Base-by-base conservation (phyloP, 2,329 filamentous ascomycete genomes). In the Ciborinia camelliae region DNA sequence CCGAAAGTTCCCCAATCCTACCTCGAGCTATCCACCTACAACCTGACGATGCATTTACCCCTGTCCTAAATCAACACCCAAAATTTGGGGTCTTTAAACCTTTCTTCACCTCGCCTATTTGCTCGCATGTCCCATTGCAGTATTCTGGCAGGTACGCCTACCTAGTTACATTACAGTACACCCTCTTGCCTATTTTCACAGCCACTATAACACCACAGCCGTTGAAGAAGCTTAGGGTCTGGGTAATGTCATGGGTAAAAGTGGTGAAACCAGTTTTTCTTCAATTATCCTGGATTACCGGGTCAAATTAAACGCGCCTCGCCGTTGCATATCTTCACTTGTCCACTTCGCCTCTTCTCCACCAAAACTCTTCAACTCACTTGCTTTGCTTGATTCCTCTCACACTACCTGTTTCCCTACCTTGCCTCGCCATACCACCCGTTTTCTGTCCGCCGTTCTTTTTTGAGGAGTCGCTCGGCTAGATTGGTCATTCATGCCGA, bases 1-100 rank as follows among this genome's bases (percentile, higher is more conserved):
- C 55, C 41, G 6, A 35, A 47, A 58, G 28, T 10, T 37, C 41
- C 41, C 4, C 28, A 18, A 26, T 47, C 12, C 41, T 47, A 47
- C 55, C 41, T 58, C n/a, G 14, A 47, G n/a, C 41, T 41, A 47
- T n/a, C n/a, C 55, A 58, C 41, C 55, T 58, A n/a, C n/a, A n/a
- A n/a, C n/a, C n/a, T n/a, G n/a, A n/a, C n/a, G 12, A 58, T 58
- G 55, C 55, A 58, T 23, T 23, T 35, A 26, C 20, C 55, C 55
- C 20, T 47, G 41, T 47, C 28, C 18, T 35, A 23, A 32, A 9
- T 58, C 20, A 26, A 2, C 41, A 47, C n/a, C 55, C 28, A 43
- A 58, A 58, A 41, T 15, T 30, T 55, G 53, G 53, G 53, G 53
- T 55, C 23, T 41, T 39, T 10, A 8, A 28, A 23, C 53, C 12